These are phyloP conservation scores for Fraxinus angustifolia DNA, from an alignment of 305 asterid species.

Conservation along the genomic window DNA sequence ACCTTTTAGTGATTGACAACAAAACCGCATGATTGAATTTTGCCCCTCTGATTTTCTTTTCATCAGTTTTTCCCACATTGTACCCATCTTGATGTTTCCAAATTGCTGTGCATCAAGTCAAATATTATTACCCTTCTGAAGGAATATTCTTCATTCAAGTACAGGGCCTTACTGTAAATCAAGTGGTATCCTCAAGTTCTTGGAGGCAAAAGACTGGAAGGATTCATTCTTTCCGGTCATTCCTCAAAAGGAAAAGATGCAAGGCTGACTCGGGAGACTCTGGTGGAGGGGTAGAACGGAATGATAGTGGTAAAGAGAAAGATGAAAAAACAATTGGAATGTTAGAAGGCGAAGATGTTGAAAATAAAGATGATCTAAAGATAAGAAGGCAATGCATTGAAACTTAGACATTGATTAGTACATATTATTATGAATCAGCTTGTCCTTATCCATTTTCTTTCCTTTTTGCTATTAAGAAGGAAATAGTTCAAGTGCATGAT, in stretches of 20 bases:
- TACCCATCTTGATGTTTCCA: neutral
- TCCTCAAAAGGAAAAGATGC: slow-evolving; percentile 75
- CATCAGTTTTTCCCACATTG: neutral
- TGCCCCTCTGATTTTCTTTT: neutral
- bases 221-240: slow-evolving; percentile 66
- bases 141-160: neutral
- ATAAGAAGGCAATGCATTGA: slow-evolving; percentile 55
- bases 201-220: slow-evolving; percentile 79
- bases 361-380: slow-evolving; percentile 33
- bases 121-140: neutral
- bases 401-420: slow-evolving; percentile 10
- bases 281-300: slow-evolving; percentile 29
- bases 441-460: neutral
- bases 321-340: slow-evolving; percentile 16
- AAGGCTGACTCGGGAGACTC: slow-evolving; percentile 40
- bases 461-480: neutral
- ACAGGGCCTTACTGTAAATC: slow-evolving; percentile 89
- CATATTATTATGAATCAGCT: neutral
- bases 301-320: slow-evolving; percentile 21
- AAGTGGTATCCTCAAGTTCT: slow-evolving; percentile 68
- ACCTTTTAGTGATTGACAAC: neutral
- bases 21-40: neutral
- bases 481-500: neutral
- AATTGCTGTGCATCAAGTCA: neutral
- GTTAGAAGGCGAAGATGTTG: slow-evolving; percentile 10